Evolutionary conservation across 192 early-diverging fungal species (phyloP).

Genomic region (Umbelopsis ramanniana): DNA sequence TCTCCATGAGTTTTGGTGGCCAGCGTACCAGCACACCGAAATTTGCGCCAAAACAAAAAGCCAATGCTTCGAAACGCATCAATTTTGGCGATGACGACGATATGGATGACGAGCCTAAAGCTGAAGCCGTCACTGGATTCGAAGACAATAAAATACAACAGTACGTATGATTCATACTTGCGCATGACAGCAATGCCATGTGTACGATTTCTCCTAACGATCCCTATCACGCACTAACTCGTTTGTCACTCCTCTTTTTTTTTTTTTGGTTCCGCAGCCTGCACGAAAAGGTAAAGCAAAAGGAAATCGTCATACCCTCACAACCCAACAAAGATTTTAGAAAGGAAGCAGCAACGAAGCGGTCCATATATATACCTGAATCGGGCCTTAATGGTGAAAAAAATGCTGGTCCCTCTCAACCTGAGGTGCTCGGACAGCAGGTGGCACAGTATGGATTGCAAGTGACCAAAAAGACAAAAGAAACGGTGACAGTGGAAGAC

Average conservation of each 20-base stretch:
- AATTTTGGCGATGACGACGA: slow-evolving; percentile 49
- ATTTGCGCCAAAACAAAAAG: background rate
- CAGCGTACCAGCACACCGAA: slow-evolving; percentile 10
- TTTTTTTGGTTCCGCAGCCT: slow-evolving; percentile 30
- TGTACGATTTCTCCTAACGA: no score
- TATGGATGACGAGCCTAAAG: slow-evolving; percentile 30
- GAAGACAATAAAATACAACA: slow-evolving; percentile 52
- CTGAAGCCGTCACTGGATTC: slow-evolving; percentile 49
- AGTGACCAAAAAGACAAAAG: slow-evolving; percentile 23
- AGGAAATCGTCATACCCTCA: slow-evolving; percentile 48
- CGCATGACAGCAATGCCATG: no score
- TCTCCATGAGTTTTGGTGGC: slow-evolving; percentile 12
- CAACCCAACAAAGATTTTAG: slow-evolving; percentile 50
- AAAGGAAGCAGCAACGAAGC: slow-evolving; percentile 38
- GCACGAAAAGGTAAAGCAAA: slow-evolving; percentile 35
- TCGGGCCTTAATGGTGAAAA: slow-evolving; percentile 15
- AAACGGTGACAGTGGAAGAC: background rate
- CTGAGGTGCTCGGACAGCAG: slow-evolving; percentile 27
- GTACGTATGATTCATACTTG: slow-evolving; percentile 27
- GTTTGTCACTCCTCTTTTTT: background rate
- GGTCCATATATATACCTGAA: slow-evolving; percentile 39
- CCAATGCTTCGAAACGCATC: slow-evolving; percentile 21
- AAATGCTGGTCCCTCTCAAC: slow-evolving; percentile 16
- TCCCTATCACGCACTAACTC: background rate
- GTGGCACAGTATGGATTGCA: slow-evolving; percentile 37